A percentile compares a stretch with the other conserved stretches of the same genome.
Conservation (phyloP, 2,329 filamentous ascomycete species). For the Colletotrichum lini region DNA sequence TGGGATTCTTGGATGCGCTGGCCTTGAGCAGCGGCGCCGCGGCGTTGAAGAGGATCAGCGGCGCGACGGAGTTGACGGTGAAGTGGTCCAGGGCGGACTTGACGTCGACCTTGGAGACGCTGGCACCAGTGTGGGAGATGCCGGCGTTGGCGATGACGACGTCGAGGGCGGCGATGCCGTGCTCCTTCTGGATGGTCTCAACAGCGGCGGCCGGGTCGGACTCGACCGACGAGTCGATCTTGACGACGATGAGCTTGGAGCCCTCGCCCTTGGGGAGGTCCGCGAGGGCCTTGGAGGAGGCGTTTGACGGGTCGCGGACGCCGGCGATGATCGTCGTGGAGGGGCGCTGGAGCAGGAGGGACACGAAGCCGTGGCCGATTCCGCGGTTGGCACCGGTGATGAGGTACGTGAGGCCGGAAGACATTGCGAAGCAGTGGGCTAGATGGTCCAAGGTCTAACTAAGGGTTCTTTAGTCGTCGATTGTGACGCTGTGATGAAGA, state of each 20-base stretch:
- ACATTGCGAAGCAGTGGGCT: conserved; percentile 43
- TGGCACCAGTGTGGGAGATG: conserved; percentile 44
- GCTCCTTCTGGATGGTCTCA: conserved; percentile 46
- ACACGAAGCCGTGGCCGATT: conserved; percentile 34
- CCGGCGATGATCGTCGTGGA: conserved; percentile 56
- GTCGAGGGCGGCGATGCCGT: conserved; percentile 60
- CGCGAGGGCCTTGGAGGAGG: conserved; percentile 50
- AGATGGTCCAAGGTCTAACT: neutral
- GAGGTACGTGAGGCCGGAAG: conserved; percentile 50
- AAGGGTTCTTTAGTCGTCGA: neutral
- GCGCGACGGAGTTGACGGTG: conserved; percentile 53
- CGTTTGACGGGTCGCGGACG: conserved; percentile 51
- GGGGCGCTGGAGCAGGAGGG: conserved; percentile 24
- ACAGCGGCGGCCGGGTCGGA: conserved; percentile 52
- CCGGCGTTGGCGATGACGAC: conserved; percentile 69
- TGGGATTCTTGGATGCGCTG: conserved; percentile 37
- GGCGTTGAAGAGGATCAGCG: conserved; percentile 44
- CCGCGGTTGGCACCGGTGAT: conserved; percentile 51
- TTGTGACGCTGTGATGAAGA: neutral
- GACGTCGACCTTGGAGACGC: conserved; percentile 47
- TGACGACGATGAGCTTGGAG: conserved; percentile 57
- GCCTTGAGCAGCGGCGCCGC: conserved; percentile 47
- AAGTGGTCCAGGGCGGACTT: conserved; percentile 52
- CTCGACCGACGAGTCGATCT: conserved; percentile 56
- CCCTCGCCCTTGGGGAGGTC: conserved; percentile 52